Conservation (phyloP, 2,329 filamentous ascomycete species). For the Stemphylium vesicarium region DNA sequence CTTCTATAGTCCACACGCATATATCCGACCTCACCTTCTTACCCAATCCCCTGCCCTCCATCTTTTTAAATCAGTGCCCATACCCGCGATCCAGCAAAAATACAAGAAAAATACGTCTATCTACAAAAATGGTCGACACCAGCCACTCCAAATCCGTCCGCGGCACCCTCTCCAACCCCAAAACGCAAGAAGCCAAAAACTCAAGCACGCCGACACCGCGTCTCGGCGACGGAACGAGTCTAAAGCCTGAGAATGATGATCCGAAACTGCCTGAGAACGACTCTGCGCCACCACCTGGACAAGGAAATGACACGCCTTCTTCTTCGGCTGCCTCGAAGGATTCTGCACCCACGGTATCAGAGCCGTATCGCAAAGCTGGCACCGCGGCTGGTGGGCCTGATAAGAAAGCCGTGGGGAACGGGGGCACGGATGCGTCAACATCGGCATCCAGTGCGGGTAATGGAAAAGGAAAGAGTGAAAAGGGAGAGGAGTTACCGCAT, state of each 20-base stretch:
- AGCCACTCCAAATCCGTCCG: slow-evolving; percentile 37
- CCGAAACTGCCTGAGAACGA: slow-evolving; percentile 19
- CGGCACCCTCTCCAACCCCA: slow-evolving; percentile 40
- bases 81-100: background rate
- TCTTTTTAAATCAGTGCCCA: too few species aligned
- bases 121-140: slow-evolving; percentile 5
- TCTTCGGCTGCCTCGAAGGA: too few species aligned
- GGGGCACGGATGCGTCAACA: background rate
- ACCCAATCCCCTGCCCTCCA: too few species aligned
- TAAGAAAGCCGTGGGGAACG: slow-evolving; percentile 8
- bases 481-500: slow-evolving; percentile 22
- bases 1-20: background rate
- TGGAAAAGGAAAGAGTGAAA: background rate
- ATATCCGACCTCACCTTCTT: background rate
- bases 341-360: slow-evolving; percentile 4
- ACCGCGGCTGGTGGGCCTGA: slow-evolving; percentile 2
- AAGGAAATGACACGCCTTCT: slow-evolving; percentile 6
- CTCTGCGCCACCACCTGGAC: slow-evolving; percentile 14
- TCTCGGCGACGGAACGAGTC: slow-evolving; percentile 35
- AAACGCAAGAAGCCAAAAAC: slow-evolving; percentile 30
- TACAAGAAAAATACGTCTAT: slow-evolving; percentile 14
- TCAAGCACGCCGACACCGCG: slow-evolving; percentile 19
- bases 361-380: slow-evolving; percentile 13
- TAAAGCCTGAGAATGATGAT: slow-evolving; percentile 27
- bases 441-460: background rate